Base-by-base conservation (phyloP, 129 eudicot species). In the Erigeron canadensis region DNA sequence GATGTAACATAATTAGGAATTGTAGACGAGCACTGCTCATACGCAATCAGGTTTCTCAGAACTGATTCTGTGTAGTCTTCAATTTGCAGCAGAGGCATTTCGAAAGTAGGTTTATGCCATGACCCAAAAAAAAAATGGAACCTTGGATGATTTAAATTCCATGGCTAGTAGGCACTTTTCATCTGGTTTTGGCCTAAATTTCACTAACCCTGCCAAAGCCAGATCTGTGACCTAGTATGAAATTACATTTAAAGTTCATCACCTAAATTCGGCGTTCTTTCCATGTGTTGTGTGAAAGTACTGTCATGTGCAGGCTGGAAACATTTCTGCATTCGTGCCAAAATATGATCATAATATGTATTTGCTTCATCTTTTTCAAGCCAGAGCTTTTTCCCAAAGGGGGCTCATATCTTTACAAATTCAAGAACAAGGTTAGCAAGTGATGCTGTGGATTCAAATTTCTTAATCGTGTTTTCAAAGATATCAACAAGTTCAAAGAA, bases 401-500 rank as follows among this genome's bases (percentile, higher is more conserved):
- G 72, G 70, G 50, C 12, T 78, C 23, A 38, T 38, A 21, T 56
- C 38, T 13, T 55, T 17, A 3, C 63, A 34, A 78, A 57, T 47
- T 10, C 13, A 51, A 5, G 15, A 55, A 77, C 10, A n/a, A 34
- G 28, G 0, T 43, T 42, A 15, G 55, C 6, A 28, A 78, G 81
- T 13, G 72, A 41, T 16, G 71, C 6, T 58, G 34, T 3, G 11
- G 17, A 22, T 51, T 43, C 28, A 5, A 55, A 55, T 55, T n/a
- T 5, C 2, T 34, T 13, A 4, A 10, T 21, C 5, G 70, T 78
- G 74, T 46, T 21, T 45, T 72, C 9, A 21, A 54, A 78, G 10
- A 78, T 63, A 40, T 71, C 67, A 3, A 71, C 2, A 41, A 78
- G 82, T 78, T n/a, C n/a, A n/a, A n/a, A n/a, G n/a, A n/a, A n/a